Conservation (phyloP, 1,284 basidiomycete species). For the Meripilus lineatus region DNA sequence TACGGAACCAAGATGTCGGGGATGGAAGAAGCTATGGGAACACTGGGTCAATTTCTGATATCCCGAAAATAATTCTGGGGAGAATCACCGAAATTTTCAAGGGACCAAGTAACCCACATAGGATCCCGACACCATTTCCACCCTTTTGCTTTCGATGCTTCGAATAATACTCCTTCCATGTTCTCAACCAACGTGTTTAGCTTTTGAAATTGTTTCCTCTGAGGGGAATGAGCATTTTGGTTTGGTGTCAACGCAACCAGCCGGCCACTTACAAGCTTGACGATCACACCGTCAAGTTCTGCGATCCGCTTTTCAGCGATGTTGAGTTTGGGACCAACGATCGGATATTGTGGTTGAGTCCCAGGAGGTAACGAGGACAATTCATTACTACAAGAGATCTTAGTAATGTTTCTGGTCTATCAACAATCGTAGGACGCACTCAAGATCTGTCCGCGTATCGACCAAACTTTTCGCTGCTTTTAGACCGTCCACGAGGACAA, state of each 20-base stretch:
- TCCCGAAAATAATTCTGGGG: too few relatives aligned
- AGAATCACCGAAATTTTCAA: conserved; percentile 74
- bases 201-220: conserved; percentile 68
- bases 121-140: conserved; percentile 67
- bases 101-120: conserved; percentile 75
- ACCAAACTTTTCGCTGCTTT: conserved; percentile 59
- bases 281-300: conserved; percentile 53
- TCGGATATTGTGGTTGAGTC: conserved; percentile 46
- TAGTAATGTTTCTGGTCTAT: not conserved
- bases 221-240: not conserved
- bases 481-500: conserved; percentile 70
- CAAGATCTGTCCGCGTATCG: conserved; percentile 71
- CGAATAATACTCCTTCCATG: conserved; percentile 56
- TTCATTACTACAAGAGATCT: conserved; percentile 45
- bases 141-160: conserved; percentile 66
- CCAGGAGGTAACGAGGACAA: conserved; percentile 47
- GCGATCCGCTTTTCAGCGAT: conserved; percentile 62
- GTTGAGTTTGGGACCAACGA: conserved; percentile 58
- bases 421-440: conserved; percentile 44
- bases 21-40: conserved; percentile 56
- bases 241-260: not conserved
- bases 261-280: conserved; percentile 52
- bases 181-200: conserved; percentile 58
- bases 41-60: not conserved
- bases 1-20: conserved; percentile 58